Base-by-base conservation (phyloP, 192 early-diverging fungal species). In the Coemansia sp. region DNA sequence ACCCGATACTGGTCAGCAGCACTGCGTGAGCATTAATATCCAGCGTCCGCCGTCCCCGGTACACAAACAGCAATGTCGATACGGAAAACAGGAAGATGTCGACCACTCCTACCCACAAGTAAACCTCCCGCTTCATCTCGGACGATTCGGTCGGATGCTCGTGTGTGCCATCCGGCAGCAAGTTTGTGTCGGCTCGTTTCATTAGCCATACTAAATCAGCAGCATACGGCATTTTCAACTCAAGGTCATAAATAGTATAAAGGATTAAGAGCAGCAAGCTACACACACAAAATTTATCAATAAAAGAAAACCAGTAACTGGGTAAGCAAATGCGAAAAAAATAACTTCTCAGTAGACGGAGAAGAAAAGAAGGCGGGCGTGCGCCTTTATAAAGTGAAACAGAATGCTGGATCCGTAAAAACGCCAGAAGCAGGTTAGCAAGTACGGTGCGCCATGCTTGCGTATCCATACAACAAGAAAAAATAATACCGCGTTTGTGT, bases 31-130 rank as follows among this genome's bases (percentile, higher is more conserved):
- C 65, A 51, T 72, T 69, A 31, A 79, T 72, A 52, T 72, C 70
- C 11, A 72, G 50, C 1, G 70, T 65, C 15, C 61, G 70, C 41
- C 67, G 65, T 26, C 77, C 77, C 3, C 77, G 70, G 56, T 79
- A 79, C 19, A 72, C 63, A 44, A 79, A 79, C 36, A 79, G 51
- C 14, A 65, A 28, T 0, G 70, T 72, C 0, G 77, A 72, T 18
- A 72, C 63, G 1, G 59, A 45, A 28, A 79, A 72, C 18, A 79
- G 21, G 18, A 79, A 69, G 3, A 72, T 61, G 31, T 79, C 66
- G 11, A 79, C 51, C 1, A 79, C 70, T 8, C 74, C 74, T 23
- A 78, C 66, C 74, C 74, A 78, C 56, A 78, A 30, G 12, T 78
- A 78, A 13, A 57, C 74, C 18, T 60, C 43, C 21, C 51, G 45